Evolutionary conservation across 225 moss, liverwort and hornwort genomes (phyloP).

Genomic region (Ulota crispa): DNA sequence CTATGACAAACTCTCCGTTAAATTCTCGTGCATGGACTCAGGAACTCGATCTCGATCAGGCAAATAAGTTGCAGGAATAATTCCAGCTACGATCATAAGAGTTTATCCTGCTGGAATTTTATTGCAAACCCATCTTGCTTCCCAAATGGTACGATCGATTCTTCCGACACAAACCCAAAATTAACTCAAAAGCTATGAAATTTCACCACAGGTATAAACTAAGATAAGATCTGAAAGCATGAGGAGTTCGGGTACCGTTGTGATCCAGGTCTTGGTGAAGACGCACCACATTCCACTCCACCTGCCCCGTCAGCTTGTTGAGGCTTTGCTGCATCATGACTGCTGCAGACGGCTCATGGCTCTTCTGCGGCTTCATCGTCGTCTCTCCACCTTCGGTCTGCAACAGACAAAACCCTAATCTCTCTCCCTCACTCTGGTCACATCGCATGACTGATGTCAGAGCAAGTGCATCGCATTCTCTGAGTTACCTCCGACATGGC

Average conservation of each 20-base stretch:
- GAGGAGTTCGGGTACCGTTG: constrained; percentile 12
- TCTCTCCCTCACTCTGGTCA: not conserved
- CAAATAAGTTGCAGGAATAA: not conserved
- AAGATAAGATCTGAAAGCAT: not conserved
- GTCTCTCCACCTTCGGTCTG: not conserved
- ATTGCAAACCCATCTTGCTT: not conserved
- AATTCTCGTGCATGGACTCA: not conserved
- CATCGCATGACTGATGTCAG: not conserved
- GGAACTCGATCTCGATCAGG: not conserved
- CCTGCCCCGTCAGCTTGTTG: constrained; percentile 71
- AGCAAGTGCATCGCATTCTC: not conserved
- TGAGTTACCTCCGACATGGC: not conserved
- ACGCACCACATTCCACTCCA: constrained; percentile 79
- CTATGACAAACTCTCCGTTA: not conserved
- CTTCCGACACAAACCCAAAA: not conserved
- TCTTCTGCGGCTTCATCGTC: not conserved
- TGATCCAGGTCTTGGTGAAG: constrained; percentile 35
- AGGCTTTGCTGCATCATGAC: constrained; percentile 71
- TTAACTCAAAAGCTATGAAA: not conserved
- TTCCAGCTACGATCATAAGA: not conserved
- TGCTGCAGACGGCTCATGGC: constrained; percentile 5
- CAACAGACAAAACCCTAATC: not conserved
- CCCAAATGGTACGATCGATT: not conserved
- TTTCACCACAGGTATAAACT: not conserved
- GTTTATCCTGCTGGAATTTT: not conserved